Percentiles rank a stretch among this genome's conserved stretches.
phyloP scores from a whole-genome alignment of 1,284 basidiomycete species.

The Spongispora temasekensis region DNA sequence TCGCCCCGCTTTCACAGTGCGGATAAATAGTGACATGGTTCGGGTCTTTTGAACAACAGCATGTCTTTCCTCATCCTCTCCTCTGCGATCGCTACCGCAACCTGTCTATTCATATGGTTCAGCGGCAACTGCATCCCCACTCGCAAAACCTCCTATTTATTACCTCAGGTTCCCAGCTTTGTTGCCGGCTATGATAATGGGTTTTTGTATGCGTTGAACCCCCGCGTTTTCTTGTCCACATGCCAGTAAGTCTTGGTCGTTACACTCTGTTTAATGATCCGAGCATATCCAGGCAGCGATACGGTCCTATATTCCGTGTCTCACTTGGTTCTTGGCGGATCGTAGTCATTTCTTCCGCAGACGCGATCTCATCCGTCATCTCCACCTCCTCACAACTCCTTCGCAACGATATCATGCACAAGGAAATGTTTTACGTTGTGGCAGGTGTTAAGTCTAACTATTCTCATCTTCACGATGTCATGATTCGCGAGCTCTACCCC shows the following conservation, averaged over 20 bases:
- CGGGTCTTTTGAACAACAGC: background rate
- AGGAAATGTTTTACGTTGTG: slow-evolving; percentile 16
- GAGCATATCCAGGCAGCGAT: slow-evolving; percentile 8
- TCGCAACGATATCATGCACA: slow-evolving; percentile 14
- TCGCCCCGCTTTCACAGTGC: background rate
- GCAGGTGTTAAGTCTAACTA: slow-evolving; percentile 15
- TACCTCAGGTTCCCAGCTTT: background rate
- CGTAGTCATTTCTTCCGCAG: slow-evolving; percentile 16
- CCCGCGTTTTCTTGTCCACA: slow-evolving; percentile 16
- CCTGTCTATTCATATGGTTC: background rate
- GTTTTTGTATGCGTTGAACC: slow-evolving; percentile 19
- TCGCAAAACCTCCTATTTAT: no score
- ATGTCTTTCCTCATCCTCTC: slow-evolving; percentile 9
- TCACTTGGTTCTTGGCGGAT: slow-evolving; percentile 19
- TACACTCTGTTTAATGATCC: no score
- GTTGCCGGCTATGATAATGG: slow-evolving; percentile 20
- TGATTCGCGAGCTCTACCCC: slow-evolving; percentile 19
- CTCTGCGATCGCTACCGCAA: background rate
- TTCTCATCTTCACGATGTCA: slow-evolving; percentile 14
- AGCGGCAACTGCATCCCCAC: background rate
- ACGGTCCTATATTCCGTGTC: slow-evolving; percentile 18
- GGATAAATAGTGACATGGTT: slow-evolving; percentile 13
- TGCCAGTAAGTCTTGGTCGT: slow-evolving; percentile 34
- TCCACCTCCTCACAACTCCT: slow-evolving; percentile 10
- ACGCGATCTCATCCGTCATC: background rate